Percentiles rank a stretch among this genome's conserved stretches.
phyloP scores from a whole-genome alignment of 306 rosid genomes.

The Mucuna pruriens region DNA sequence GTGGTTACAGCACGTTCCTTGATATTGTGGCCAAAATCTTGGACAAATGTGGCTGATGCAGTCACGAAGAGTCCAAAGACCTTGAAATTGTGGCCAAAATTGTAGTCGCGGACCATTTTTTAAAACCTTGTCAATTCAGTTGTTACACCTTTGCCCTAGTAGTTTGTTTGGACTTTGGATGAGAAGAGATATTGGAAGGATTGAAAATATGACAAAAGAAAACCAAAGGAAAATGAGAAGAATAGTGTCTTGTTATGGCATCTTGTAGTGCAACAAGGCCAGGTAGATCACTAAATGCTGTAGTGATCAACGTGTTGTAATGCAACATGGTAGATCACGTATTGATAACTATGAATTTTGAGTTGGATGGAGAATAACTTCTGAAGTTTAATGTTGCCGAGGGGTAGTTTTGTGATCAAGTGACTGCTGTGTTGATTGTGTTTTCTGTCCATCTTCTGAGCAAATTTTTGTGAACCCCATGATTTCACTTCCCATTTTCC shows the following conservation, averaged over 20 bases:
- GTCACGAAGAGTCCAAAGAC: not conserved
- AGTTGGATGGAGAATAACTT: not conserved
- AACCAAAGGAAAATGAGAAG: conserved; percentile 1
- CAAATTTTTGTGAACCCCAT: not conserved
- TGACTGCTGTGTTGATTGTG: not conserved
- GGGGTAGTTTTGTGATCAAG: not conserved
- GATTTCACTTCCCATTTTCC: not conserved
- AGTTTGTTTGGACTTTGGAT: not conserved
- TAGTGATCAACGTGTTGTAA: not conserved
- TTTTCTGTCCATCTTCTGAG: not conserved
- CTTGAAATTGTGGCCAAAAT: no score
- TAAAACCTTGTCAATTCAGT: conserved; percentile 5
- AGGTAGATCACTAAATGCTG: not conserved
- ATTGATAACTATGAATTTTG: conserved; percentile 1
- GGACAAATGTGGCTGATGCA: no score
- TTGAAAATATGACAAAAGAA: not conserved
- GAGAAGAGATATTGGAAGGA: not conserved
- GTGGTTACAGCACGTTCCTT: no score
- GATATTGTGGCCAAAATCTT: no score
- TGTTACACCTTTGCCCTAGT: not conserved
- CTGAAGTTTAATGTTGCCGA: not conserved
- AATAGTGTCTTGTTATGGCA: not conserved
- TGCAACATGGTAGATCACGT: not conserved
- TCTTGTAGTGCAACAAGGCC: not conserved
- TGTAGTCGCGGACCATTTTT: not conserved